Base-by-base conservation (phyloP, 371 early-diverging fungal species). In the Mortierella sp. region DNA sequence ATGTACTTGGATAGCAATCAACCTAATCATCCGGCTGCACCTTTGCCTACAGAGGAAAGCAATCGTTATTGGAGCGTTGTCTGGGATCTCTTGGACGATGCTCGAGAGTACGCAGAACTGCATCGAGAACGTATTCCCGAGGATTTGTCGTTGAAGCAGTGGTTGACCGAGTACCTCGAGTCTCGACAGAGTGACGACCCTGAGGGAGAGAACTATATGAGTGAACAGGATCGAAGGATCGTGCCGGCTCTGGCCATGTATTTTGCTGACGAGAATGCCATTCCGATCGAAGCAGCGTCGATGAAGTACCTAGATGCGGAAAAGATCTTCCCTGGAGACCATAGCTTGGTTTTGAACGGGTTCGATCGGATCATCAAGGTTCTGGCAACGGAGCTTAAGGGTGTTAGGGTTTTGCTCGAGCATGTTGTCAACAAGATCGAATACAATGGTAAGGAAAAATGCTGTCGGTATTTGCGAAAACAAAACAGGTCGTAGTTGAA, bases 261-360 rank as follows among this genome's bases (percentile, higher is more conserved):
- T 23, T 75, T 60, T 60, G 76, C 76, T 3, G 76, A 75, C 28
- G 76, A 75, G 48, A 75, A 75, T 54, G 76, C 76, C 6, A 75
- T 75, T 30, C 69, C 76, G 19, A 14, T 75, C 50, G 69, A 75
- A 15, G 23, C 30, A 27, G 76, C 60, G 49, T 63, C 76, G 1
- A 55, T 78, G 52, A 78, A 78, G 54, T 78, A 67, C 23, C 55
- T 78, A 51, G 79, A 78, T 42, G 60, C 79, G 4, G 79, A 78
- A 30, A 44, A 63, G 8, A 60, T 78, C 46, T 67, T 67, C 43
- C 63, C 60, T 0, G 79, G 79, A 6, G 79, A 78, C 19, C 79
- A 78, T 41, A 48, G 68, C 17, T 14, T 71, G 46, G 60, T 78
- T 6, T 47, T 37, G 12, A 70, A 78, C 57, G 79, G 79, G 12